Base-by-base conservation (phyloP, 2,329 filamentous ascomycete species). In the Stagonosporopsis rhizophila region DNA sequence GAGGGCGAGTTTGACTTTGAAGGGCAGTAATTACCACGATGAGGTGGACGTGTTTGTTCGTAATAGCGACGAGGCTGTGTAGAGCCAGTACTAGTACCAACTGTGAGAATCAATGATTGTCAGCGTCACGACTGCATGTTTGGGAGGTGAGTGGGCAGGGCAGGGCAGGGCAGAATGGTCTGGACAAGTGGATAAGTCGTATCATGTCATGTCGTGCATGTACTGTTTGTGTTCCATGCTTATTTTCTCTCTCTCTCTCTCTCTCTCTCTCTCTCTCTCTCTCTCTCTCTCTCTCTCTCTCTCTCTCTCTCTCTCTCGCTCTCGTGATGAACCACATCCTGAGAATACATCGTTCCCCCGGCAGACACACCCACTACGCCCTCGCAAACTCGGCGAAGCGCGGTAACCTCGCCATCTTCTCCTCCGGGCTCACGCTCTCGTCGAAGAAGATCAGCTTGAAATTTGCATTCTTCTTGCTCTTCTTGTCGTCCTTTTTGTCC, bases 401-500 rank as follows among this genome's bases (percentile, higher is more conserved):
- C 59, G 89, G 82, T 79, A 95, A 80, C 71, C 81, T 79, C 25
- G 91, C 89, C 90, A 96, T 92, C 78, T 88, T 91, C 82, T 96
- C 93, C 79, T 97, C 93, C 1, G 92, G 90, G 69, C 90, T 95
- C 69, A 87, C 80, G 56, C 89, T 88, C 47, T 89, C 87, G 72
- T 96, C 91, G 60, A 87, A 87, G 79, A 95, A 96, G 27, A 96
- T 82, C 84, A 96, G 88, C 73, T 85, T 81, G 66, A 79, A 81
- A 38, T 73, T 73, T 62, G 74, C 69, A 71, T 87, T 88, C 75
- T 89, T 89, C 82, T 89, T 77, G 69, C 86, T 86, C 73, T 89
- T 87, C 66, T 75, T 74, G 47, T 75, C 68, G 32, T 67, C 62
- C 38, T 61, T 62, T n/a, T 60, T 53, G 44, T 75, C 67, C n/a